Conservation (phyloP, 306 rosid species). For the Fagus crenata region DNA sequence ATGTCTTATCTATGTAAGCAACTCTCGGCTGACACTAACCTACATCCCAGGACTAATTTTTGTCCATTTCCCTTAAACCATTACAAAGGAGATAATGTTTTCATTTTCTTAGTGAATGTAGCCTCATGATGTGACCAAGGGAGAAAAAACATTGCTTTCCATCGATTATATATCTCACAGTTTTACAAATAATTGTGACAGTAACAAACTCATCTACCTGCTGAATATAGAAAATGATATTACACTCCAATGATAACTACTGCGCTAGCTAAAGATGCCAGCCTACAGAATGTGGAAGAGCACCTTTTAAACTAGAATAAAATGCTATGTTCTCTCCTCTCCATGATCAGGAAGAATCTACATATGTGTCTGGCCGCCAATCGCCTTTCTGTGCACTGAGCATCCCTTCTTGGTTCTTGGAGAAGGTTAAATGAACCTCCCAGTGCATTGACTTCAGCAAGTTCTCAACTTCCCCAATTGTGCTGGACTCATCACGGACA, state of each 20-base stretch:
- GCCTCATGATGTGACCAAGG: too few species aligned
- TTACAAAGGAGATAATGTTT: not conserved
- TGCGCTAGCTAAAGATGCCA: constrained; percentile 23
- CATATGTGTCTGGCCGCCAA: constrained; percentile 61
- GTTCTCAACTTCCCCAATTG: constrained; percentile 65
- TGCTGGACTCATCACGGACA: constrained; percentile 69
- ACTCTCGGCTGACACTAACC: too few species aligned
- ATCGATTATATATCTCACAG: constrained; percentile 2
- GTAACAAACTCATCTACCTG: constrained; percentile 7
- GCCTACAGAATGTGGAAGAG: constrained; percentile 19
- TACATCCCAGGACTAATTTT: not conserved
- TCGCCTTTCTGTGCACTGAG: constrained; percentile 76
- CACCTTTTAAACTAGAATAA: constrained; percentile 23
- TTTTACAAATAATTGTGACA: not conserved
- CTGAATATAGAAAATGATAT: constrained; percentile 10
- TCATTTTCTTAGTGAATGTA: not conserved
- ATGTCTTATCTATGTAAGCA: too few species aligned
- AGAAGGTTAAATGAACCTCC: constrained; percentile 64
- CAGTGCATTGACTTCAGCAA: constrained; percentile 78
- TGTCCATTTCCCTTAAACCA: not conserved
- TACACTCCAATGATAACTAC: constrained; percentile 4
- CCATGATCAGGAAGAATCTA: constrained; percentile 46
- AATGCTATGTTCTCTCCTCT: constrained; percentile 5
- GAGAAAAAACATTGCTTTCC: not conserved
- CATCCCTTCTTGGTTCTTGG: constrained; percentile 68